These are phyloP conservation scores for Hirsutella minnesotensis DNA, from an alignment of 2,329 filamentous ascomycete species.

Conservation along the genomic window DNA sequence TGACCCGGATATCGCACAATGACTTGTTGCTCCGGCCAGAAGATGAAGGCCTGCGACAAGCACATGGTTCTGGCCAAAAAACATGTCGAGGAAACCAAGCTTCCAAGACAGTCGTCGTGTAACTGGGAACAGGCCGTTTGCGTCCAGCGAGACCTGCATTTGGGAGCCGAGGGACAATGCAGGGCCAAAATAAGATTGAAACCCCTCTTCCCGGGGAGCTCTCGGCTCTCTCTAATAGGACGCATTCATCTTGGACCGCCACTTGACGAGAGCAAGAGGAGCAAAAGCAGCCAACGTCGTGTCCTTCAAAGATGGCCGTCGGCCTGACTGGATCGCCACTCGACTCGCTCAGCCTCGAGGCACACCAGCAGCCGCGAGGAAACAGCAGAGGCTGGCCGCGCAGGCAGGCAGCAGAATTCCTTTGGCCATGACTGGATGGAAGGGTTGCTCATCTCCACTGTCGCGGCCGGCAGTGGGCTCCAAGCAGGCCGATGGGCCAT, in stretches of 20 bases:
- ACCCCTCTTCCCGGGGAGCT: neutral
- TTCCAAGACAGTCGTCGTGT: no score
- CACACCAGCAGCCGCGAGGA: neutral
- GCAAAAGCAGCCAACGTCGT: no score
- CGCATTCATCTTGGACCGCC: neutral
- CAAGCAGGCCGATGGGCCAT: no score
- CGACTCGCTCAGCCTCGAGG: neutral
- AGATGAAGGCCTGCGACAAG: no score
- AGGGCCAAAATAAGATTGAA: neutral
- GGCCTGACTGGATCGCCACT: neutral
- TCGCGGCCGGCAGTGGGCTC: neutral
- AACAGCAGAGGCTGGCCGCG: neutral
- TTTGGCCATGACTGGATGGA: slow-evolving; percentile 11
- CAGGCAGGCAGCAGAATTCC: slow-evolving; percentile 20
- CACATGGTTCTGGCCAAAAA: no score
- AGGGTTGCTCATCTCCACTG: neutral
- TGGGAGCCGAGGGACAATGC: neutral
- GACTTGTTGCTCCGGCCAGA: no score
- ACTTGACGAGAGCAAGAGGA: neutral
- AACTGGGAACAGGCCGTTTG: no score
- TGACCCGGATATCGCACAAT: no score
- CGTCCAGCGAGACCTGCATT: no score
- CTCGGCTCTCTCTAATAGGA: neutral
- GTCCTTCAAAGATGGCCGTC: no score
- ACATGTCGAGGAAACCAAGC: no score